phyloP scores from a whole-genome alignment of 108 stramenopile species.

The Cyclotella choctawhatcheeana region DNA sequence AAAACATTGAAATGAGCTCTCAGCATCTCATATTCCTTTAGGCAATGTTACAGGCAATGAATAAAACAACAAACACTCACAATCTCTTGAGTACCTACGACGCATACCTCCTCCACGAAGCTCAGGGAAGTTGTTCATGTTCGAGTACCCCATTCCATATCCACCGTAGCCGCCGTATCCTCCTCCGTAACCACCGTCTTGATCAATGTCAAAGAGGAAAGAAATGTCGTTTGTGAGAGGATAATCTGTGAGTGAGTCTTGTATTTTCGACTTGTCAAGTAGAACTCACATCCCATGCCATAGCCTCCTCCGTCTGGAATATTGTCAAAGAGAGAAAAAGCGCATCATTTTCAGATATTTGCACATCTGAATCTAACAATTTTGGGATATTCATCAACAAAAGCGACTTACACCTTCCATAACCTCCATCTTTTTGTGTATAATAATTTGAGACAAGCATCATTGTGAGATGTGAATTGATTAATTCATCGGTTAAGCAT shows the following conservation, averaged over 20 bases:
- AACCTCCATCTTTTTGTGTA: conserved; percentile 13
- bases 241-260: too few relatives aligned
- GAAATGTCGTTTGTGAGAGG: too few relatives aligned
- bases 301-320: too few relatives aligned
- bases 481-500: too few relatives aligned
- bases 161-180: conserved; percentile 9
- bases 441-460: background rate
- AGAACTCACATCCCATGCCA: too few relatives aligned
- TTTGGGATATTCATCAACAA: too few relatives aligned
- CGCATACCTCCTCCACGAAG: conserved; percentile 35
- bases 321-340: too few relatives aligned
- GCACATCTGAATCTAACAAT: too few relatives aligned
- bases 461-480: too few relatives aligned
- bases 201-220: conserved; percentile 2
- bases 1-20: background rate
- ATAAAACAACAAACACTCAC: conserved; percentile 22
- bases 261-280: too few relatives aligned
- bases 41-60: conserved; percentile 3
- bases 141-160: conserved; percentile 35
- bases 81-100: conserved; percentile 50
- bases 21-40: background rate
- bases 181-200: conserved; percentile 23
- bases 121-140: conserved; percentile 52
- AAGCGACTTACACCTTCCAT: conserved; percentile 6
- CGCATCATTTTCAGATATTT: background rate